Conservation (phyloP, 2,329 filamentous ascomycete genomes). For the Thielaviopsis euricoi region DNA sequence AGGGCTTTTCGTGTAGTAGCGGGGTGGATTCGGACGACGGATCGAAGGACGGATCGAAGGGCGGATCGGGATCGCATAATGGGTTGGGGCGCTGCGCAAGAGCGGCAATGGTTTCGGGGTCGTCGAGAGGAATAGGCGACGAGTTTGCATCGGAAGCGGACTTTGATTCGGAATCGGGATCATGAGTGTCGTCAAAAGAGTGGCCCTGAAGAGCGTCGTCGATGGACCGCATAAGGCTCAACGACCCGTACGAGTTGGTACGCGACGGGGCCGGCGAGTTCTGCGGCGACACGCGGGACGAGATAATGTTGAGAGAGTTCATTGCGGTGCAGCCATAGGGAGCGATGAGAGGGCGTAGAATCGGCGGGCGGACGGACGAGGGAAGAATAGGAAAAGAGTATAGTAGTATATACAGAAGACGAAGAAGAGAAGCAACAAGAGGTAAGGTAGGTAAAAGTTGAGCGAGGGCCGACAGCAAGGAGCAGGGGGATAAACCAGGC, state of each 20-base stretch:
- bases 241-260: conserved; percentile 42
- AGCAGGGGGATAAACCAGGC: background rate
- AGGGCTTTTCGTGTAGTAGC: conserved; percentile 25
- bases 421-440: too few relatives aligned
- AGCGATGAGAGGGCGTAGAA: conserved; percentile 3
- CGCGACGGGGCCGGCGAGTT: conserved; percentile 39
- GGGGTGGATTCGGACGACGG: conserved; percentile 47
- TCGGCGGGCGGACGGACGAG: conserved; percentile 1
- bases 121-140: conserved; percentile 20
- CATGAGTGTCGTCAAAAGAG: conserved; percentile 22
- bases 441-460: too few relatives aligned
- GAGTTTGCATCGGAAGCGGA: background rate
- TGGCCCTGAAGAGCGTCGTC: conserved; percentile 6
- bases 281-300: conserved; percentile 57
- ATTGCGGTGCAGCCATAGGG: conserved; percentile 54
- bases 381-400: background rate
- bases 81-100: conserved; percentile 13
- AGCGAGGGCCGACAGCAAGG: too few relatives aligned
- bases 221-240: conserved; percentile 28
- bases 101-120: conserved; percentile 5
- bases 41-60: conserved; percentile 1
- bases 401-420: background rate
- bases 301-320: conserved; percentile 95
- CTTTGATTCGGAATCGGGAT: conserved; percentile 17
- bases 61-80: conserved; percentile 18